phyloP scores from a whole-genome alignment of 441 rosid species.

The Bocquillonia castaneifolia region DNA sequence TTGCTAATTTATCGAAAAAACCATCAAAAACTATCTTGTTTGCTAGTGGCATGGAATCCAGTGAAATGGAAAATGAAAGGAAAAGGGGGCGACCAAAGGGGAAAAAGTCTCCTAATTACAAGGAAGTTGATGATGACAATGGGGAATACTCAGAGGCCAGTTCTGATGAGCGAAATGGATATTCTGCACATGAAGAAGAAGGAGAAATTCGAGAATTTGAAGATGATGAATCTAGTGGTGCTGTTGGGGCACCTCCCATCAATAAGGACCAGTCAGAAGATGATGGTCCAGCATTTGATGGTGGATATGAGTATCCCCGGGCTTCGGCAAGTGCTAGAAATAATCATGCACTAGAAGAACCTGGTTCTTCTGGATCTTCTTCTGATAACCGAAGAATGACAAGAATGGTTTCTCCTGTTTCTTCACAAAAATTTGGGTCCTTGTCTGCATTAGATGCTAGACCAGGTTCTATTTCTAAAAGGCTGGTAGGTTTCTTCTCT shows the following conservation, averaged over 20 bases:
- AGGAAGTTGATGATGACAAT: conserved; percentile 89
- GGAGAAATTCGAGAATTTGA: conserved; percentile 78
- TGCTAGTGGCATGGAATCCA: conserved; percentile 47
- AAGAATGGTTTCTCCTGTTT: conserved; percentile 75
- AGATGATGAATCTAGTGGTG: conserved; percentile 77
- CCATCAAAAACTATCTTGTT: conserved; percentile 67
- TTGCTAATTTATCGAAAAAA: conserved; percentile 84
- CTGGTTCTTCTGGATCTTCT: conserved; percentile 92
- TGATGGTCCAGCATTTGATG: conserved; percentile 53
- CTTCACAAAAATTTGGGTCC: conserved; percentile 93
- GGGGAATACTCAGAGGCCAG: conserved; percentile 91
- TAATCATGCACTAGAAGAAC: conserved; percentile 49
- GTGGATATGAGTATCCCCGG: conserved; percentile 53
- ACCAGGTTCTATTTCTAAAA: conserved; percentile 76
- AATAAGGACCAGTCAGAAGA: conserved; percentile 78
- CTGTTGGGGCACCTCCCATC: conserved; percentile 49
- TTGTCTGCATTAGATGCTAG: conserved; percentile 93
- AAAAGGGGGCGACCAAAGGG: conserved; percentile 95
- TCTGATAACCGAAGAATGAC: conserved; percentile 60
- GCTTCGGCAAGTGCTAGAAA: conserved; percentile 50
- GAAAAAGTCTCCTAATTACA: conserved; percentile 81
- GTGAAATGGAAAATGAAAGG: conserved; percentile 62
- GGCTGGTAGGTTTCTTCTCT: conserved; percentile 53
- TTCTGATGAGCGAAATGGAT: conserved; percentile 78
- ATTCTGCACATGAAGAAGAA: conserved; percentile 85